Evolutionary conservation across 768 basidiomycete species (phyloP).

Genomic region (Suillus subluteus): DNA sequence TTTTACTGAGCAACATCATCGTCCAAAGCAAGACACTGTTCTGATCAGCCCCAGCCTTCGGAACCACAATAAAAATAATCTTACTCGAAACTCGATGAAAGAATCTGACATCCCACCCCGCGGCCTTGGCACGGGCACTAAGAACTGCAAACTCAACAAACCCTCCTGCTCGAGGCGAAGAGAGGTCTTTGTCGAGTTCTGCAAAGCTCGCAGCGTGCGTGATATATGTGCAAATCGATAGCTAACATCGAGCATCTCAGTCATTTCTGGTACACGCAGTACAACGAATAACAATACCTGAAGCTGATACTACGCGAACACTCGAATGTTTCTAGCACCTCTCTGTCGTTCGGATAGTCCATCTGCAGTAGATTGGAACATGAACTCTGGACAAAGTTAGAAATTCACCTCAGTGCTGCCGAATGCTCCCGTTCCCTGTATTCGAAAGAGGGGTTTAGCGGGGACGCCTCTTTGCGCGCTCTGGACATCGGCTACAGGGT

Average conservation of each 20-base stretch:
- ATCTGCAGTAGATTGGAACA: constrained; percentile 52
- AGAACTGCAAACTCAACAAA: constrained; percentile 84
- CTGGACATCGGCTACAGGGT: constrained; percentile 50
- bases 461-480: constrained; percentile 24
- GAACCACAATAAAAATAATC: constrained; percentile 28
- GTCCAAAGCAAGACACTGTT: constrained; percentile 36
- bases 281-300: constrained; percentile 50
- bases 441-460: constrained; percentile 70
- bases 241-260: constrained; percentile 41
- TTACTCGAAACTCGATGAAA: constrained; percentile 88
- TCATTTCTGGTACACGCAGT: not conserved
- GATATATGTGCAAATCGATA: constrained; percentile 84
- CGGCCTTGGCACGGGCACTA: constrained; percentile 64
- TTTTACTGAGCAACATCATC: constrained; percentile 26
- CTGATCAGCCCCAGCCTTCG: constrained; percentile 17
- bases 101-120: constrained; percentile 53
- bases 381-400: not conserved
- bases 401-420: constrained; percentile 78
- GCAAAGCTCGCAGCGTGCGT: constrained; percentile 72
- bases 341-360: constrained; percentile 93
- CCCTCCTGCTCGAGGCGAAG: constrained; percentile 85
- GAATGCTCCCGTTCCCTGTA: constrained; percentile 80
- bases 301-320: constrained; percentile 69
- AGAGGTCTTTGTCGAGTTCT: constrained; percentile 86
- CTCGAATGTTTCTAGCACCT: constrained; percentile 90